Base-by-base conservation (phyloP, 768 basidiomycete species). In the Leccinellum luteum region DNA sequence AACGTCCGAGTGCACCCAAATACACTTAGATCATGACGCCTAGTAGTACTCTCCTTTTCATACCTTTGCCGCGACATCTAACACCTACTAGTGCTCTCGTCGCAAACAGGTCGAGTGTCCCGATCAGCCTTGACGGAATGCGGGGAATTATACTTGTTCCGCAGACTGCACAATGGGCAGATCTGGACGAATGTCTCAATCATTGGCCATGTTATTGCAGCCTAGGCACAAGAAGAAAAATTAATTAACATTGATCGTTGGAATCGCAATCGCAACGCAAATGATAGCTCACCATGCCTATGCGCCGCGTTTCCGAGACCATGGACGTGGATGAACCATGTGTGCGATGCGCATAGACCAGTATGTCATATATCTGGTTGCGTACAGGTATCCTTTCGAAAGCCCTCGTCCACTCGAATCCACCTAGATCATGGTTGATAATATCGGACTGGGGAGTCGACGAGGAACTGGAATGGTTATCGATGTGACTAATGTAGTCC, bases 201-300 rank as follows among this genome's bases (percentile, higher is more conserved):
- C 84, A 89, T 89, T 4, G 87, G 84, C 86, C 85, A 89, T 8
- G 86, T 87, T 54, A 89, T 80, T 23, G 76, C 76, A 27, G 85
- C 80, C 87, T 89, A 47, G n/a, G n/a, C 41, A 51, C 57, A 25
- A 57, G 45, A 54, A 50, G n/a, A 53, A 52, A 38, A 38, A 9
- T 17, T 1, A 9, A 43, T 43, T 4, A 13, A 41, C n/a, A 41
- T 41, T 21, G 19, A 43, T 43, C 19, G 31, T n/a, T 10, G n/a
- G 32, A 53, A 51, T 50, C 14, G 6, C 12, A 6, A 51, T 44
- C 25, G 25, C 25, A 25, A n/a, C n/a, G 59, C 10, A 27, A 34
- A 8, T 35, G 52, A 55, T 31, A 27, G 75, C 85, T 72, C 64
- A 88, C 87, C 59, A 87, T 81, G 60, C 85, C 83, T 15, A 85